phyloP scores from a whole-genome alignment of 768 basidiomycete species.

The Mycena floridula region DNA sequence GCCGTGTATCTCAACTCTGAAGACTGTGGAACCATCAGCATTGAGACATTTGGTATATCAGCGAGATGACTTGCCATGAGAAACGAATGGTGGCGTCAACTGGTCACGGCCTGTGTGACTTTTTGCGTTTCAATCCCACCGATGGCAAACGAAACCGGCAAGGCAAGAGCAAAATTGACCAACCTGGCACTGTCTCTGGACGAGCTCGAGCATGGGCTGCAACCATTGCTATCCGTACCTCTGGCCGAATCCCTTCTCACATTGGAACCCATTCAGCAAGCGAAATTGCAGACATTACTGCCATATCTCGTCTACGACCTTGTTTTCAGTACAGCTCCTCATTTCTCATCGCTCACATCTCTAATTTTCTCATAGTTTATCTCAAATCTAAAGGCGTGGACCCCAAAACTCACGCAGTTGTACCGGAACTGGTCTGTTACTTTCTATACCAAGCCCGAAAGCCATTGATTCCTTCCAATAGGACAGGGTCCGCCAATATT shows the following conservation, averaged over 20 bases:
- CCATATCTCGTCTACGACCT: conserved; percentile 85
- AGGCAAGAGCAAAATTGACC: conserved; percentile 41
- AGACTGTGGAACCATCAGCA: conserved; percentile 40
- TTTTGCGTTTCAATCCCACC: conserved; percentile 1
- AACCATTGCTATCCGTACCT: conserved; percentile 60
- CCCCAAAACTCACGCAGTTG: conserved; percentile 70
- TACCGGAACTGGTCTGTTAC: conserved; percentile 57
- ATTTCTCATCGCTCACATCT: neutral
- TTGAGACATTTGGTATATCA: neutral
- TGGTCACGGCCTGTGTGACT: no score
- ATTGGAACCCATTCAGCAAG: conserved; percentile 71
- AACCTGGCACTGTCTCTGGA: conserved; percentile 54
- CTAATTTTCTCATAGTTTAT: conserved; percentile 47
- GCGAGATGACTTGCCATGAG: neutral
- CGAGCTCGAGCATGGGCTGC: conserved; percentile 60
- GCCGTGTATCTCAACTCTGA: conserved; percentile 94
- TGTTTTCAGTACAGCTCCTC: conserved; percentile 59
- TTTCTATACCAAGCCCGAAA: neutral
- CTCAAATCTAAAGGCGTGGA: conserved; percentile 76
- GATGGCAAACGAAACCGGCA: conserved; percentile 43
- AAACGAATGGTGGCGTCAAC: neutral
- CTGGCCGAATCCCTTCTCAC: conserved; percentile 60
- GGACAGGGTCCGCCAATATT: conserved; percentile 77
- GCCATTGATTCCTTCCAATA: conserved; percentile 18
- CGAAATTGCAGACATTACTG: conserved; percentile 70